Conservation (phyloP, 352 stramenopile genomes). For the Globisporangium nodosum region DNA sequence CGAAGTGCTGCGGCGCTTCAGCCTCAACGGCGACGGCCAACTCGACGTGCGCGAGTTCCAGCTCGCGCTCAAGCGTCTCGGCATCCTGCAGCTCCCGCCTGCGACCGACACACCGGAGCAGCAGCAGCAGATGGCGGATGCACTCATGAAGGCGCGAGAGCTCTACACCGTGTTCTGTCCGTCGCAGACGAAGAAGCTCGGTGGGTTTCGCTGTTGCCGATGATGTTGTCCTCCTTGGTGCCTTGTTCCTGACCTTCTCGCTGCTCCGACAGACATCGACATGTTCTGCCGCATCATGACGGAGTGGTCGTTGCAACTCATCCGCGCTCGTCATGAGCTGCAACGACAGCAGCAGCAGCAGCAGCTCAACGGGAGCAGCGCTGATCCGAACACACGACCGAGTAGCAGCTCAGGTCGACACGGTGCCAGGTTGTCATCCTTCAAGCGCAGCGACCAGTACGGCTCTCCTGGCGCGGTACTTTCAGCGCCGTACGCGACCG, state of each 20-base stretch:
- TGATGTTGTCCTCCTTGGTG: too few relatives aligned
- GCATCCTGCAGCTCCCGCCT: slow-evolving; percentile 27
- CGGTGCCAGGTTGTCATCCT: not conserved
- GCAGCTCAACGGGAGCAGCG: not conserved
- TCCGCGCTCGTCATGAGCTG: slow-evolving; percentile 35
- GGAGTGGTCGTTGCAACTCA: slow-evolving; percentile 64
- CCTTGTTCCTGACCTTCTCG: not conserved
- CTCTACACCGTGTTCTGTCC: slow-evolving; percentile 72
- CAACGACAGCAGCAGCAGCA: slow-evolving; percentile 17
- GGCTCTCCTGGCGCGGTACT: slow-evolving; percentile 11
- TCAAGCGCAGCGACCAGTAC: slow-evolving; percentile 2
- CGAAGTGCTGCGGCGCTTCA: slow-evolving; percentile 65
- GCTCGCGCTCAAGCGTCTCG: slow-evolving; percentile 62
- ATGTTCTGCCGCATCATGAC: slow-evolving; percentile 80
- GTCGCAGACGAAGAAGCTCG: slow-evolving; percentile 54
- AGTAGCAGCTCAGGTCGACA: not conserved
- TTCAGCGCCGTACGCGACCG: slow-evolving; percentile 48
- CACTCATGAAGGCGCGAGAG: slow-evolving; percentile 27
- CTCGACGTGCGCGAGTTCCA: slow-evolving; percentile 74
- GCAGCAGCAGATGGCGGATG: slow-evolving; percentile 9
- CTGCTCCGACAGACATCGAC: slow-evolving; percentile 45
- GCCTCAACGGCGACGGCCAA: slow-evolving; percentile 68
- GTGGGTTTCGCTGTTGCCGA: slow-evolving; percentile 10
- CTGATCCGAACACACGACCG: not conserved
- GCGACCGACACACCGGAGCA: slow-evolving; percentile 1